A percentile compares a stretch with the other conserved stretches of the same genome.
phyloP scores from a whole-genome alignment of 805 yeast species.

The Grigorovia yakushimaensis region DNA sequence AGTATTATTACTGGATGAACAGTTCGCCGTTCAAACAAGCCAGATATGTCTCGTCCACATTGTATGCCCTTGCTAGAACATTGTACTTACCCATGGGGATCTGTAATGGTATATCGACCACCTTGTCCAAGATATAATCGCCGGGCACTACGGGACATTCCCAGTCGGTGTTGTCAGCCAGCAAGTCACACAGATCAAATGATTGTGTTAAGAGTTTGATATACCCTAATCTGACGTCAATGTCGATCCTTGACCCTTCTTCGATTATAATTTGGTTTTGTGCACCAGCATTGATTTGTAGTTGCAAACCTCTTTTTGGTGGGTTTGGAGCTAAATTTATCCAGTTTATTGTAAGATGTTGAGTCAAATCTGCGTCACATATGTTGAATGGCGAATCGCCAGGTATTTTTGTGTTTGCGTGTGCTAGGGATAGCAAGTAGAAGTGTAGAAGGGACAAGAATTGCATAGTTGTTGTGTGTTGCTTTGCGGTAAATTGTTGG shows the following conservation, averaged over 20 bases:
- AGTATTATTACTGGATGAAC: conserved; percentile 24
- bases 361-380: conserved; percentile 60
- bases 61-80: conserved; percentile 83
- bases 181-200: conserved; percentile 85
- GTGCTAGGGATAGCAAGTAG: not conserved
- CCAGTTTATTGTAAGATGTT: conserved; percentile 50
- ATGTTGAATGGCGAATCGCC: conserved; percentile 80
- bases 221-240: conserved; percentile 86
- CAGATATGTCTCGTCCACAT: conserved; percentile 68
- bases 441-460: not conserved
- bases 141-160: conserved; percentile 78
- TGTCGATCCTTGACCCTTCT: conserved; percentile 91
- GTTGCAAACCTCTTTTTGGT: conserved; percentile 74
- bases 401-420: conserved; percentile 54
- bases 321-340: conserved; percentile 75
- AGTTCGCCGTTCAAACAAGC: conserved; percentile 75
- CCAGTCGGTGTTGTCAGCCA: conserved; percentile 65
- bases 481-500: too few relatives aligned
- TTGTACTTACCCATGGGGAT: conserved; percentile 93
- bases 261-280: conserved; percentile 41
- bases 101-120: conserved; percentile 76
- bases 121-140: conserved; percentile 50
- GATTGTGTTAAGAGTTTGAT: conserved; percentile 81
- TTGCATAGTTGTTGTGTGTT: not conserved
- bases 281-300: conserved; percentile 74